Evolutionary conservation across 768 basidiomycete species (phyloP).

Genomic region (Roridomyces roridus): DNA sequence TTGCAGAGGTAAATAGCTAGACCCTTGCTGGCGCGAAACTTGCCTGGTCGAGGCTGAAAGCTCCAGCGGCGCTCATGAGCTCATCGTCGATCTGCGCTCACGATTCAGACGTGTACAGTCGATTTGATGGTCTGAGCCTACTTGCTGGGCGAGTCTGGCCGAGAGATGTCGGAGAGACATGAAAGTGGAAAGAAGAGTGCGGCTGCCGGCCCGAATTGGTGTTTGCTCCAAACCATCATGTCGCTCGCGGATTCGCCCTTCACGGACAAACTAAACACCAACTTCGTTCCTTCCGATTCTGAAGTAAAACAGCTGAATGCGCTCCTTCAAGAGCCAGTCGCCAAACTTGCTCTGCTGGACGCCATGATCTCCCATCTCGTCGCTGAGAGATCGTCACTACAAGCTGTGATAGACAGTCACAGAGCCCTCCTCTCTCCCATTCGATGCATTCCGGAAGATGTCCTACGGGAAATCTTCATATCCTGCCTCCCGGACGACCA

Average conservation of each 20-base stretch:
- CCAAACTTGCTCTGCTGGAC: not conserved
- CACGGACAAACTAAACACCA: not conserved
- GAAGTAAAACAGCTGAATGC: not conserved
- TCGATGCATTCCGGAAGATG: conserved; percentile 3
- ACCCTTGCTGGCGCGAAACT: conserved; percentile 10
- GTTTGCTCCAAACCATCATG: no score
- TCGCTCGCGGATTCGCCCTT: no score
- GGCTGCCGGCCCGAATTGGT: no score
- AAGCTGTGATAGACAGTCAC: not conserved
- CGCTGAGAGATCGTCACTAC: no score
- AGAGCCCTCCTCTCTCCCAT: no score
- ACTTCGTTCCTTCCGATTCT: conserved; percentile 3
- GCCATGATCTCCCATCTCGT: not conserved
- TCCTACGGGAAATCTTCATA: not conserved
- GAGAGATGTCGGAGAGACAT: conserved; percentile 73
- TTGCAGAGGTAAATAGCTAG: not conserved
- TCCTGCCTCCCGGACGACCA: no score
- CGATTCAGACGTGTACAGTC: not conserved
- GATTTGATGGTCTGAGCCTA: conserved; percentile 29
- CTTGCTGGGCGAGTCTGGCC: conserved; percentile 80
- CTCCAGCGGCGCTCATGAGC: conserved; percentile 86
- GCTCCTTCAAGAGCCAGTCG: not conserved
- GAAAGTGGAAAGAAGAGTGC: conserved; percentile 21
- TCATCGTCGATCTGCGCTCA: conserved; percentile 86
- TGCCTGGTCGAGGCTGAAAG: conserved; percentile 95